Percentiles rank a stretch among this genome's conserved stretches.
Evolutionary conservation across 148 eudicot genomes (phyloP).

Genomic region (Cornus kousa): DNA sequence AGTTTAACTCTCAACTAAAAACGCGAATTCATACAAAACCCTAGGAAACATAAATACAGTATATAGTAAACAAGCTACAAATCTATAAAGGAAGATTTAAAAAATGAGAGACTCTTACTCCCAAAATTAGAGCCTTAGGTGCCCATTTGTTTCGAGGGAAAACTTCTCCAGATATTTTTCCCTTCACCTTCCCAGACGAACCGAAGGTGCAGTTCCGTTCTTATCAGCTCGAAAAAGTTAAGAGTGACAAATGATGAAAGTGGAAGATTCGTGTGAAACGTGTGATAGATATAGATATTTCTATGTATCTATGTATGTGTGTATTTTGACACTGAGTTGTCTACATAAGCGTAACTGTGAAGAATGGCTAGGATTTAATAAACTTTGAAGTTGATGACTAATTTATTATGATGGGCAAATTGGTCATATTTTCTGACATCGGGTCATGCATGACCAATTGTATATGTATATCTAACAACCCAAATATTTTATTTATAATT

Average conservation of each 20-base stretch:
- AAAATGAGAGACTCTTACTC: not conserved
- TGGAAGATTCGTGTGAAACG: not conserved
- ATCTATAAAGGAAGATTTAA: not conserved
- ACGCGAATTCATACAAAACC: not conserved
- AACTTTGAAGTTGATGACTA: not conserved
- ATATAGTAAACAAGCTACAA: not conserved
- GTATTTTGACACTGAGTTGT: too few relatives aligned
- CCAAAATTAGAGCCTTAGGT: not conserved
- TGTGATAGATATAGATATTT: too few relatives aligned
- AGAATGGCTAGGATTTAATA: not conserved
- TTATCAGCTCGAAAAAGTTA: not conserved
- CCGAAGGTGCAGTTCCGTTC: not conserved
- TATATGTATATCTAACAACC: not conserved
- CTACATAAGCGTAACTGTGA: not conserved
- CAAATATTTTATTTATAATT: too few relatives aligned
- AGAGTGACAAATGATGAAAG: not conserved
- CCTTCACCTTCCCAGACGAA: not conserved
- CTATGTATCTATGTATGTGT: not conserved
- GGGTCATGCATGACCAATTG: not conserved
- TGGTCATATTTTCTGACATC: not conserved
- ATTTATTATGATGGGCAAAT: not conserved
- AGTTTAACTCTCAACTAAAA: not conserved
- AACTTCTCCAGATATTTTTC: not conserved
- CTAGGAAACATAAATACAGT: not conserved
- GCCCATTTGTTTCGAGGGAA: not conserved